These are phyloP conservation scores for Fusarium keratoplasticum DNA, from an alignment of 2,329 filamentous ascomycete genomes.

Conservation along the genomic window DNA sequence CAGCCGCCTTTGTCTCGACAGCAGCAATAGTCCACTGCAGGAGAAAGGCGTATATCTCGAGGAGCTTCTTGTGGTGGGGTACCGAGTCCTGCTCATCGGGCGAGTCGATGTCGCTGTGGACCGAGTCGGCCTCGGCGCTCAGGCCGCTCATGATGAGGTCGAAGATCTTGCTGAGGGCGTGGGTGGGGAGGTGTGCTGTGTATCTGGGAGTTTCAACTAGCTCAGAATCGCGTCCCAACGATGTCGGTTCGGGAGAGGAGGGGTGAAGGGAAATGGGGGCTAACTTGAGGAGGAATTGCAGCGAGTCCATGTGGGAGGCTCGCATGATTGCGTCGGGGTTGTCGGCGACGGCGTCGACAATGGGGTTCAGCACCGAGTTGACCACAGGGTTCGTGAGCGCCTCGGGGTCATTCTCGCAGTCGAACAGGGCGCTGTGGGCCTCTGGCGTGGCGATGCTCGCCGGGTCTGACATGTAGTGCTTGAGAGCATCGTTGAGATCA, in stretches of 20 bases:
- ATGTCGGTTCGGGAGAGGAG: slow-evolving; percentile 32
- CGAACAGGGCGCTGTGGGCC: slow-evolving; percentile 83
- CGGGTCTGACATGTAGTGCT: slow-evolving; percentile 96
- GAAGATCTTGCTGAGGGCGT: slow-evolving; percentile 91
- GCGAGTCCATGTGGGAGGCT: slow-evolving; percentile 85
- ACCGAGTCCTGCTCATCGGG: slow-evolving; percentile 88
- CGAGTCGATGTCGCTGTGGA: slow-evolving; percentile 86
- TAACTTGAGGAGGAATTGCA: slow-evolving; percentile 98
- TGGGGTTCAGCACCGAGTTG: slow-evolving; percentile 88
- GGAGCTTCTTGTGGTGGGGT: slow-evolving; percentile 86
- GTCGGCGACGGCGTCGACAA: slow-evolving; percentile 91
- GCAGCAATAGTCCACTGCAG: slow-evolving; percentile 95
- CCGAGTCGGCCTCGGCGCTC: slow-evolving; percentile 84
- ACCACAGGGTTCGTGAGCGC: slow-evolving; percentile 81
- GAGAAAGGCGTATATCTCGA: slow-evolving; percentile 95
- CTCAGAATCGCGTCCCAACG: slow-evolving; percentile 46
- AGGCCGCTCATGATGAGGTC: slow-evolving; percentile 89
- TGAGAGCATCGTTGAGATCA: slow-evolving; percentile 96
- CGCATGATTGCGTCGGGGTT: slow-evolving; percentile 89
- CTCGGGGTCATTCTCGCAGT: slow-evolving; percentile 94
- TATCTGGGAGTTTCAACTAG: slow-evolving; percentile 78
- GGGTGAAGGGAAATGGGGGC: slow-evolving; percentile 65
- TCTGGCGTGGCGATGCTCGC: slow-evolving; percentile 85
- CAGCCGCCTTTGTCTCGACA: slow-evolving; percentile 93
- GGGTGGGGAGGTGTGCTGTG: slow-evolving; percentile 80